Percentiles rank a stretch among this genome's conserved stretches.
phyloP scores from a whole-genome alignment of 129 eudicot species.

The Saussurea involucrata region DNA sequence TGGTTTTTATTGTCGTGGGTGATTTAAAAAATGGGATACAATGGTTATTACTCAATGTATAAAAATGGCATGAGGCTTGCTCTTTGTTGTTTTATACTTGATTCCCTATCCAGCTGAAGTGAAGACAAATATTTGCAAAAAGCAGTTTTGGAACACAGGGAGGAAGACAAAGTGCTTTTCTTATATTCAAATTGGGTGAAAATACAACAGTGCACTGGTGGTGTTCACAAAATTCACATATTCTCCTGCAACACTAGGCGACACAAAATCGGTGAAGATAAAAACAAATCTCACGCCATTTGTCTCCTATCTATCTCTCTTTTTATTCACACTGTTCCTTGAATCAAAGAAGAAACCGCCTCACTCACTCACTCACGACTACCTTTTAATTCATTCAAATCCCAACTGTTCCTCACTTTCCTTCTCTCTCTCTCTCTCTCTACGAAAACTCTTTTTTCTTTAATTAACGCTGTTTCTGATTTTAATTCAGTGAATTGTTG shows the following conservation, averaged over 20 bases:
- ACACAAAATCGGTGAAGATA: conserved; percentile 33
- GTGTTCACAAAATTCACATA: conserved; percentile 26
- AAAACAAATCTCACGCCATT: conserved; percentile 38
- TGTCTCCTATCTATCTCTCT: conserved; percentile 25
- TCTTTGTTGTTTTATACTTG: conserved; percentile 11
- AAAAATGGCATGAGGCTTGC: conserved; percentile 13
- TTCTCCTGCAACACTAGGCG: conserved; percentile 35
- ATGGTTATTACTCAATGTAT: background rate
- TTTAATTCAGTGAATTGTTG: conserved; percentile 9
- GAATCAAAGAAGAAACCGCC: conserved; percentile 35
- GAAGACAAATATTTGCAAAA: conserved; percentile 30
- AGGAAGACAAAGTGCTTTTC: conserved; percentile 32
- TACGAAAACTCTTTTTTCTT: background rate
- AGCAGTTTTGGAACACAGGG: conserved; percentile 29
- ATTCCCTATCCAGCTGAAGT: conserved; percentile 24
- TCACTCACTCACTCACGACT: conserved; percentile 20
- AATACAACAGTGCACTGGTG: conserved; percentile 21
- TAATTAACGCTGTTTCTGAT: background rate
- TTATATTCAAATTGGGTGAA: conserved; percentile 19
- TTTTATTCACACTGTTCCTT: background rate
- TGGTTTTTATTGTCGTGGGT: background rate
- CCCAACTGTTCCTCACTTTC: conserved; percentile 8
- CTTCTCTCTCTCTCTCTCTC: background rate
- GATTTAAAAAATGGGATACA: background rate
- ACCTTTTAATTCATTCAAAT: conserved; percentile 19